Base-by-base conservation (phyloP, 768 basidiomycete genomes). In the Obba rivulosa region DNA sequence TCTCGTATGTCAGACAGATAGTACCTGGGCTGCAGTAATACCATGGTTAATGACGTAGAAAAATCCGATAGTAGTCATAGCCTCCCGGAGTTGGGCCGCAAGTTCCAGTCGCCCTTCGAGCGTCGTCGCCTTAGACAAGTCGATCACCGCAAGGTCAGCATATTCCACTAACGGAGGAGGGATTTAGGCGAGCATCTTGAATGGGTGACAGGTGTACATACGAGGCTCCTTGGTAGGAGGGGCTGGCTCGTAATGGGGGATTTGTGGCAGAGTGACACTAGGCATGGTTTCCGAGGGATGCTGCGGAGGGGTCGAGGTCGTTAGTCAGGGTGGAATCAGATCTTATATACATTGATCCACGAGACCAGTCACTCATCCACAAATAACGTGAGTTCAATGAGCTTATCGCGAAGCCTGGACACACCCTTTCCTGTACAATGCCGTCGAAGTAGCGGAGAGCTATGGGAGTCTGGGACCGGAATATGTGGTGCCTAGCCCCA, bases 41-140 rank as follows among this genome's bases (percentile, higher is more conserved):
- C 76, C 76, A 54, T 71, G 59, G 78, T 78, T 3, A 67, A 66
- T 31, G 62, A 57, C 8, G 55, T 59, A 31, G n/a, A n/a, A n/a
- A n/a, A n/a, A n/a, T n/a, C n/a, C n/a, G n/a, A n/a, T n/a, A n/a
- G n/a, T n/a, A n/a, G 57, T 56, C 52, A 67, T 61, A 4, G 67
- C 69, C 43, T 67, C 63, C 18, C 64, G 65, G 5, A 61, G 62
- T 37, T 65, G 47, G 1, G 47, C 49, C 8, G 59, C 65, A 14
- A 69, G 62, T 24, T 54, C 63, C 1, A 54, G 62, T 2, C 63
- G 62, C 4, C 65, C 67, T 31, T 68, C 64, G 0, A 64, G 60
- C 1, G 64, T 69, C 9, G 50, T 45, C n/a, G 60, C 56, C 50
- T 65, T 60, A 2, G 66, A 59, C 39, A 70, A 55, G 24, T 69